A percentile compares a stretch with the other conserved stretches of the same genome.
These are phyloP conservation scores for Medicago arabica DNA, from an alignment of 306 rosid genomes.

Conservation along the genomic window DNA sequence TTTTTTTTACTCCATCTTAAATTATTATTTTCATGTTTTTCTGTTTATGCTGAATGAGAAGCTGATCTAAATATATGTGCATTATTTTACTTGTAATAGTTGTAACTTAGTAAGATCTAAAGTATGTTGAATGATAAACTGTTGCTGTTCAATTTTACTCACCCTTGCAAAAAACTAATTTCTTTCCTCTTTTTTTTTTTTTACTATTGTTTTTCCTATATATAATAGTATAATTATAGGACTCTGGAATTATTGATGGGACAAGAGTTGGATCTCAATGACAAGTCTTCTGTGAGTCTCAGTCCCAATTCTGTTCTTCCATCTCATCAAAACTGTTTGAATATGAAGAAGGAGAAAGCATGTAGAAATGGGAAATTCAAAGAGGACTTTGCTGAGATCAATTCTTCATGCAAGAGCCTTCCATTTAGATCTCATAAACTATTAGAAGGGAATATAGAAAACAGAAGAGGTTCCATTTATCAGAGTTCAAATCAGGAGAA, in stretches of 20 bases:
- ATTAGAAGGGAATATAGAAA: slow-evolving; percentile 48
- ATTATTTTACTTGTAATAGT: no score
- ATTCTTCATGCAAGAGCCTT: slow-evolving; percentile 58
- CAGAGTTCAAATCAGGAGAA: slow-evolving; percentile 64
- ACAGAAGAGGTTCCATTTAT: slow-evolving; percentile 57
- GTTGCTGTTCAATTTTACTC: slow-evolving; percentile 6
- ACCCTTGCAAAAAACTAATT: slow-evolving; percentile 4
- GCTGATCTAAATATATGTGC: slow-evolving; percentile 2
- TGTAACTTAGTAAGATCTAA: no score
- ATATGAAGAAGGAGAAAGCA: slow-evolving; percentile 55
- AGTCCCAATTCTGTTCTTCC: slow-evolving; percentile 88
- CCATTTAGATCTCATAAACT: slow-evolving; percentile 50
- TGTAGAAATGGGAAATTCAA: slow-evolving; percentile 50
- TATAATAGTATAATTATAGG: slow-evolving; percentile 46
- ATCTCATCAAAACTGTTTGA: slow-evolving; percentile 49
- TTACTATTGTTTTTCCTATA: slow-evolving; percentile 2
- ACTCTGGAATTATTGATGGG: slow-evolving; percentile 57
- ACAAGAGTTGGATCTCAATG: slow-evolving; percentile 56
- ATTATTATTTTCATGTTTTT: neutral
- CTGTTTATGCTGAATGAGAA: slow-evolving; percentile 27
- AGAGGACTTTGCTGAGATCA: slow-evolving; percentile 66
- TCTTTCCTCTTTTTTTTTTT: neutral
- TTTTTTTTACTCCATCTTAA: neutral
- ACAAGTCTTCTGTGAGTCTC: slow-evolving; percentile 55
- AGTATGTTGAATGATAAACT: slow-evolving; percentile 14